Evolutionary conservation across 169 alveolate genomes (phyloP), one percentile per base, ranked within the genome.

Genomic region (Plasmodium inui): DNA sequence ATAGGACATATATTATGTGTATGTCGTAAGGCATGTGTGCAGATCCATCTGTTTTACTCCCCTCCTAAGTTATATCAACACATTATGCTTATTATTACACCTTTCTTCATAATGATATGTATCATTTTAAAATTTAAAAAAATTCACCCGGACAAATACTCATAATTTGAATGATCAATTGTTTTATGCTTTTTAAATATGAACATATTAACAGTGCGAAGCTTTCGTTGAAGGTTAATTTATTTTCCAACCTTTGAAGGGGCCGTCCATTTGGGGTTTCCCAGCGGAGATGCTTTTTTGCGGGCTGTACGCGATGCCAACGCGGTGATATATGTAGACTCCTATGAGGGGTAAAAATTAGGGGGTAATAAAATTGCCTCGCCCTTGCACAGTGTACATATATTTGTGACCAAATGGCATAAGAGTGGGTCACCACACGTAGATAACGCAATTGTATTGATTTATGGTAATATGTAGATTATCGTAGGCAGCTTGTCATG

Each of bases 81-180:
- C 34, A n/a, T 67, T 19, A 67, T 67, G 30, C 30, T 67, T 14
- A 28, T 9, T 9, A 19, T 22, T 67, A 67, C 53, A 46, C 71
- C 71, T 9, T 82, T 55, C 39, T 34, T 53, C 3, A 22, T 53
- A 81, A 44, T 71, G 78, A 70, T 41, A 84, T 84, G 92, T 44
- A 84, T 71, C 30, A 71, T 84, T 84, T 84, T 84, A 39, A 70
- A 70, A 84, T 71, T 53, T 84, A 67, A 44, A 39, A 84, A 71
- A 71, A 71, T 50, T 50, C 61, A 70, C 50, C 72, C 19, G 41
- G n/a, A 84, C 83, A 71, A 30, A 83, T 83, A 46, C 61, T 32
- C 71, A 53, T 84, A 84, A 84, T 67, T 84, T 84, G 84, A 84
- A 84, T 84, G 83, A 74, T 84, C 71, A 83, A 83, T 83, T 70